phyloP scores from a whole-genome alignment of 805 yeast genomes.

The Saccharomycopsis sp. region DNA sequence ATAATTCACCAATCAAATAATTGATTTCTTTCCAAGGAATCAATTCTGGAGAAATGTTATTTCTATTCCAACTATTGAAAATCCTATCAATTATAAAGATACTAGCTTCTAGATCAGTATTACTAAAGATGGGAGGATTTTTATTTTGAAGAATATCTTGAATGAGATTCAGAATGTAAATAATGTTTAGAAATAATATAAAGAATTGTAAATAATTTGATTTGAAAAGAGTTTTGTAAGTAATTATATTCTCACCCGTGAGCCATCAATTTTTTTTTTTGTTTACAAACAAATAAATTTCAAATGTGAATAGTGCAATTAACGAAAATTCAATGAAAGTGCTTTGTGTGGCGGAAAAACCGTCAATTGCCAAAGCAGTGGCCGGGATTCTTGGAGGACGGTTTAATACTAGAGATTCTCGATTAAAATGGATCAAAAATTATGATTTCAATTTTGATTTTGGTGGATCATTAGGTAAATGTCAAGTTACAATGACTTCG shows the following conservation, averaged over 20 bases:
- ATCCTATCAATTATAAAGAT: too few species aligned
- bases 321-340: conserved; percentile 44
- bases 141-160: too few species aligned
- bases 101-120: too few species aligned
- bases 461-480: conserved; percentile 45
- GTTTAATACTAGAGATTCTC: conserved; percentile 35
- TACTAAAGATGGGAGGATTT: too few species aligned
- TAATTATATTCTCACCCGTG: too few species aligned
- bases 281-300: not conserved
- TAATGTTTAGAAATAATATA: not conserved
- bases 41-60: too few species aligned
- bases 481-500: conserved; percentile 79
- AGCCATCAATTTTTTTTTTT: too few species aligned
- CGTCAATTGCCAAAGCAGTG: conserved; percentile 85
- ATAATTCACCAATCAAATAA: conserved; percentile 28
- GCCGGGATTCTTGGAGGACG: conserved; percentile 62
- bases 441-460: conserved; percentile 66
- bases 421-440: conserved; percentile 59
- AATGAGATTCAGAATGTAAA: too few species aligned
- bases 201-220: too few species aligned
- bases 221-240: too few species aligned
- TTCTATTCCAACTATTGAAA: too few species aligned
- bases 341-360: conserved; percentile 95
- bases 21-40: too few species aligned
- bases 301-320: not conserved